Evolutionary conservation across 148 eudicot genomes (phyloP).

Genomic region (Rhododendron ferrugineum): DNA sequence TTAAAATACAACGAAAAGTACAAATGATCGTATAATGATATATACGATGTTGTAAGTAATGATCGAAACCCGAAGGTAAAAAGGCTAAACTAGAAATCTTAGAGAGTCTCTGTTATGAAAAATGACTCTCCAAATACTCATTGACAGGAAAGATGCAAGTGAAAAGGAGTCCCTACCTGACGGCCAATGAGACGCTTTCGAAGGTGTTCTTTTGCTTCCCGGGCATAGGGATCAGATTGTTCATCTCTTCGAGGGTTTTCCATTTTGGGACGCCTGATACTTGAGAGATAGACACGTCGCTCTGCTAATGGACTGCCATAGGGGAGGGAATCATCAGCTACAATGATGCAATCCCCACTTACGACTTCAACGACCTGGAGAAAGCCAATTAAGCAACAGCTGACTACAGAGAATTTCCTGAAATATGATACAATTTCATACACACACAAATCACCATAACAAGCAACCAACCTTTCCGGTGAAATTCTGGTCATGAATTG

Average conservation of each 20-base stretch:
- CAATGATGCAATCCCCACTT: slow-evolving; percentile 83
- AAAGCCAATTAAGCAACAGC: slow-evolving; percentile 13
- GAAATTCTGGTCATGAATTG: slow-evolving; percentile 87
- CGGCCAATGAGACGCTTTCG: slow-evolving; percentile 78
- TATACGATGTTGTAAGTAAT: neutral
- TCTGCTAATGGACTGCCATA: slow-evolving; percentile 78
- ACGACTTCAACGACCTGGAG: slow-evolving; percentile 83
- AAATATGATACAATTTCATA: neutral
- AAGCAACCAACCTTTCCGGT: slow-evolving; percentile 66
- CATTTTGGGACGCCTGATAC: slow-evolving; percentile 81
- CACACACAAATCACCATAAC: neutral
- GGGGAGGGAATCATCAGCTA: slow-evolving; percentile 92
- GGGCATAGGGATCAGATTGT: slow-evolving; percentile 66
- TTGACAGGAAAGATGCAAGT: neutral
- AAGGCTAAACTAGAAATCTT: neutral
- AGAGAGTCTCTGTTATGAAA: no score
- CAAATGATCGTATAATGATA: neutral
- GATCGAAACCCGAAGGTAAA: neutral
- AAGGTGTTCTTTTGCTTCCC: slow-evolving; percentile 86
- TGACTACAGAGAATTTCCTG: neutral
- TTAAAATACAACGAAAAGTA: neutral
- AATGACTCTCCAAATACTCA: neutral
- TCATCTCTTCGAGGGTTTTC: slow-evolving; percentile 67
- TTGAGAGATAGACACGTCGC: slow-evolving; percentile 89
- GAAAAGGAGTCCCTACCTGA: slow-evolving; percentile 39